Percentiles rank a stretch among this genome's conserved stretches.
These are phyloP conservation scores for Lichtheimia hyalospora DNA, from an alignment of 371 early-diverging fungal genomes.

Conservation along the genomic window DNA sequence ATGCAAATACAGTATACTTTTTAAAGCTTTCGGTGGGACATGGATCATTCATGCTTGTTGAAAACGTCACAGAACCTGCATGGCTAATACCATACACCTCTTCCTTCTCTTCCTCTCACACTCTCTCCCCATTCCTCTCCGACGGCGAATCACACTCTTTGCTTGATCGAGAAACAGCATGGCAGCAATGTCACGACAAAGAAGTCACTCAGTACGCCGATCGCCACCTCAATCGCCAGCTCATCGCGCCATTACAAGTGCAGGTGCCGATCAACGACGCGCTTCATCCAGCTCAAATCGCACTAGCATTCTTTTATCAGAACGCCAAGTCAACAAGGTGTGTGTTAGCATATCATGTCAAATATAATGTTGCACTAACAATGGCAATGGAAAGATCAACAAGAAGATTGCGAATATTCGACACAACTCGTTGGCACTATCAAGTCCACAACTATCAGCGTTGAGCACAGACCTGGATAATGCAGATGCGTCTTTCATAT, in stretches of 20 bases:
- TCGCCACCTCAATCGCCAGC: conserved; percentile 19
- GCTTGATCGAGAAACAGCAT: conserved; percentile 7
- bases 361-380: background rate
- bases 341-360: background rate
- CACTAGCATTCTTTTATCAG: conserved; percentile 31
- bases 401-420: conserved; percentile 39
- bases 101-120: background rate
- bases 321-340: conserved; percentile 44
- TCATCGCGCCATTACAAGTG: conserved; percentile 7
- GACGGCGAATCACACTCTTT: background rate
- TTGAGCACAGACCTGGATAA: conserved; percentile 9
- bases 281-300: conserved; percentile 12
- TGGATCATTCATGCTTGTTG: too few species aligned
- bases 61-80: too few species aligned
- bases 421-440: conserved; percentile 21
- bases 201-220: conserved; percentile 20
- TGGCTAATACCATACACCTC: too few species aligned
- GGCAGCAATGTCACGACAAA: conserved; percentile 24
- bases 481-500: conserved; percentile 5
- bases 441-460: conserved; percentile 15
- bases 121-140: background rate
- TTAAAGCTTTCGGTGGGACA: too few species aligned
- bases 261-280: conserved; percentile 13
- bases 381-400: conserved; percentile 27
- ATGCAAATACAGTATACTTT: too few species aligned